Evolutionary conservation across 345 rosid genomes (phyloP), one percentile per base, ranked within the genome.

Genomic region (Carallia pectinifolia): DNA sequence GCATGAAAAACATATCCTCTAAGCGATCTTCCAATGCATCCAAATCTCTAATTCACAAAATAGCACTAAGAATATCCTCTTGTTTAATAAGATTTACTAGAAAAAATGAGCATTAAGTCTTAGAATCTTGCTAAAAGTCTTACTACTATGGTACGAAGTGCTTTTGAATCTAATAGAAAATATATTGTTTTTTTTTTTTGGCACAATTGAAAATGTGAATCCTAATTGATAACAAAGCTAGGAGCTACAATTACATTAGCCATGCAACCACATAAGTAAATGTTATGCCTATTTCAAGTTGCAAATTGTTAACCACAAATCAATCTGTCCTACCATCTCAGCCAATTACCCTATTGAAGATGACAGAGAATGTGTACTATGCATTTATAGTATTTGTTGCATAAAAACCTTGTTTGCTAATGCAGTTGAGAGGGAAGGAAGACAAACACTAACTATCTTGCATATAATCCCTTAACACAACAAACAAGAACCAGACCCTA

Each of bases 391-490:
- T 44, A 4, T 38, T 29, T 17, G 18, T 59, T 23, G 3, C 40
- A 44, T 13, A 58, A 15, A 60, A 44, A 61, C 23, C 39, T 48
- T 30, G 44, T 7, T 33, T 16, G 50, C 23, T n/a, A 34, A 31
- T 31, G 29, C 7, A 4, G n/a, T 39, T 53, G 37, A 54, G 54
- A 55, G 44, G 63, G 54, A 38, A 38, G 44, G 53, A 71, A 59
- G 33, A 6, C 19, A 4, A 58, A 62, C 18, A 74, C 47, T 8
- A 40, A 40, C 47, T 54, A 69, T 23, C 68, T 64, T 47, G 71
- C 59, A 71, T 19, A 65, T 61, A 76, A 56, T 61, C 63, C 65
- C 33, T 66, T 67, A 54, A 39, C 34, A 23, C 27, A 33, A 67
- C 18, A 27, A 40, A 47, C 19, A 47, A 13, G 10, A 55, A 58